phyloP scores from a whole-genome alignment of 2,329 filamentous ascomycete species.

The Fusarium continuum region DNA sequence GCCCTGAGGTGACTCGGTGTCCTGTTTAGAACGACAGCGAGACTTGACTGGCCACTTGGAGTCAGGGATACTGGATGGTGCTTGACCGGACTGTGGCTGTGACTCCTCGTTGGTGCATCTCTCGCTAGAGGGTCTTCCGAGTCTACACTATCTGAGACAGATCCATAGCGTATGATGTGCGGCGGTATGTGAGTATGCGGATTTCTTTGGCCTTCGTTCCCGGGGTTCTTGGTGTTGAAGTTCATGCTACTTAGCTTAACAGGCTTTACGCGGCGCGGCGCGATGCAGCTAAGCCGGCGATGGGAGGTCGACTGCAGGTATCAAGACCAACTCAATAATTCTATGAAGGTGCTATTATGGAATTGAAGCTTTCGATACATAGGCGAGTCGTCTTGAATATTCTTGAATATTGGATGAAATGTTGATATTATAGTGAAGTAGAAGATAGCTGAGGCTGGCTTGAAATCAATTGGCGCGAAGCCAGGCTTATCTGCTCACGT shows the following conservation, averaged over 20 bases:
- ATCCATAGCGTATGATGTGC: constrained; percentile 1
- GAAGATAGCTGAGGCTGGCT: not conserved
- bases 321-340: not conserved
- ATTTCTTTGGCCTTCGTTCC: not conserved
- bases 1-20: constrained; percentile 13
- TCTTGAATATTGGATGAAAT: not conserved
- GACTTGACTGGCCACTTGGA: constrained; percentile 1
- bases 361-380: accelerated
- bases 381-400: not conserved
- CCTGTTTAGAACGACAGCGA: constrained; percentile 36
- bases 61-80: not conserved
- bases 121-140: constrained; percentile 35
- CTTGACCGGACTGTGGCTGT: constrained; percentile 18
- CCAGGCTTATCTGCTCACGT: constrained; percentile 13
- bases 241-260: constrained; percentile 11
- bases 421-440: not conserved
- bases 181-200: not conserved
- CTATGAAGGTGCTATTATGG: accelerated
- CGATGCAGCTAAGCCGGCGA: not conserved
- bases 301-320: not conserved
- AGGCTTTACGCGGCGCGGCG: constrained; percentile 9
- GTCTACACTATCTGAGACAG: constrained; percentile 18
- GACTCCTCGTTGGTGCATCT: constrained; percentile 8
- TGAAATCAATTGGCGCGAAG: not conserved
- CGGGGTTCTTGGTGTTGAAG: not conserved